Conservation (phyloP, 257 asterid species). For the Solanum neorickii region DNA sequence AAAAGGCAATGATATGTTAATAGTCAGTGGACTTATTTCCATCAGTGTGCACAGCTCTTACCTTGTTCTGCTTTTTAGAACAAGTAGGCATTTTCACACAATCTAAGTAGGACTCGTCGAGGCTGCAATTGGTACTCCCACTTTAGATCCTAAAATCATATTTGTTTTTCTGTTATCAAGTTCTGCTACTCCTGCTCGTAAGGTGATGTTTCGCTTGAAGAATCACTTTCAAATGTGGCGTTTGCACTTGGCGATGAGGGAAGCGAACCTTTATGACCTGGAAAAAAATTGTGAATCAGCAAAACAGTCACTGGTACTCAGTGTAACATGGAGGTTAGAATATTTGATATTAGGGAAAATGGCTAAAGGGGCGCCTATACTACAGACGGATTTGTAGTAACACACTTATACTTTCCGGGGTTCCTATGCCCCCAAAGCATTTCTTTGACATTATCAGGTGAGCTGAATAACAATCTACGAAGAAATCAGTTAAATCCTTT, state of each 20-base stretch:
- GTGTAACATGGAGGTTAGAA: neutral
- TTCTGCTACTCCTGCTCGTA: slow-evolving; percentile 37
- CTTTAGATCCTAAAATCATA: neutral
- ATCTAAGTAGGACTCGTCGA: neutral
- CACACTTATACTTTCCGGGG: neutral
- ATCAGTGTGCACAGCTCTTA: neutral
- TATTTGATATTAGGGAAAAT: neutral
- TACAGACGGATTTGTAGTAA: neutral
- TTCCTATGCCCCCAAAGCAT: neutral
- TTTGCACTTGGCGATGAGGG: slow-evolving; percentile 60
- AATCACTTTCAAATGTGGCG: slow-evolving; percentile 67
- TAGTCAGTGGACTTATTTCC: neutral
- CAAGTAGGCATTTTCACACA: neutral
- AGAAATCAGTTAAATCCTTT: neutral
- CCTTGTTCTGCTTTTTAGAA: neutral
- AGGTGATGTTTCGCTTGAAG: slow-evolving; percentile 81
- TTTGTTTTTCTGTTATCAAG: neutral
- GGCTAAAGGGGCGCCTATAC: neutral
- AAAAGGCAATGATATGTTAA: neutral
- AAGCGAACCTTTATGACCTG: slow-evolving; percentile 59
- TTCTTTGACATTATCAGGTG: neutral
- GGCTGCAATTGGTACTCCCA: neutral
- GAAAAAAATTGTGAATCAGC: neutral
- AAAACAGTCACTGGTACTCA: neutral
- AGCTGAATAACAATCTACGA: neutral